A percentile compares a stretch with the other conserved stretches of the same genome.
phyloP scores from a whole-genome alignment of 257 asterid genomes.

The Solanum chmielewskii region DNA sequence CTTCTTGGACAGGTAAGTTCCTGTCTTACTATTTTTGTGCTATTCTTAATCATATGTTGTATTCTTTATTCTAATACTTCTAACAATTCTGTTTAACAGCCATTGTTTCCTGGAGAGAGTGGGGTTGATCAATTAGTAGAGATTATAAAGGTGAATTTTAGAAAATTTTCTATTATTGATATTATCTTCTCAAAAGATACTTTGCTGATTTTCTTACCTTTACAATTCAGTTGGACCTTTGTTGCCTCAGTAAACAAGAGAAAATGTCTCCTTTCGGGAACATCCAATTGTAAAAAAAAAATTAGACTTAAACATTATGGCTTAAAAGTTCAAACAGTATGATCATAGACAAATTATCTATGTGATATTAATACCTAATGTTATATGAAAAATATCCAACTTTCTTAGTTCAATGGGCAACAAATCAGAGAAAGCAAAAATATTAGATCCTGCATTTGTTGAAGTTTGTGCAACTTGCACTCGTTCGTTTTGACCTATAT shows the following conservation, averaged over 20 bases:
- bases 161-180: not conserved
- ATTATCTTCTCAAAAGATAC: not conserved
- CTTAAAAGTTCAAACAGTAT: not conserved
- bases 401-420: not conserved
- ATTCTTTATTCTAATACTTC: conserved; percentile 1
- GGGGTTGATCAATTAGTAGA: conserved; percentile 98
- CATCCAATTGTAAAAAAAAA: not conserved
- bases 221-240: not conserved
- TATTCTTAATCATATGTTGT: not conserved
- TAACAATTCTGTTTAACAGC: conserved; percentile 42
- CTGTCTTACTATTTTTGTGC: not conserved
- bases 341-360: not conserved
- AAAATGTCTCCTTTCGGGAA: not conserved
- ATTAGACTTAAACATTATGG: not conserved
- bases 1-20: conserved; percentile 79
- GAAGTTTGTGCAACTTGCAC: not conserved
- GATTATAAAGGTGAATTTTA: conserved; percentile 63
- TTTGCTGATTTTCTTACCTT: not conserved
- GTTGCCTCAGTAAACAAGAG: not conserved
- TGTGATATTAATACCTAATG: not conserved
- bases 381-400: not conserved
- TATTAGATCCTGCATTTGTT: not conserved
- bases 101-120: conserved; percentile 97
- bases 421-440: not conserved
- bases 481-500: not conserved